Evolutionary conservation across 129 eudicot species (phyloP), one percentile per base, ranked within the genome.

Genomic region (Oenanthe sinensis): DNA sequence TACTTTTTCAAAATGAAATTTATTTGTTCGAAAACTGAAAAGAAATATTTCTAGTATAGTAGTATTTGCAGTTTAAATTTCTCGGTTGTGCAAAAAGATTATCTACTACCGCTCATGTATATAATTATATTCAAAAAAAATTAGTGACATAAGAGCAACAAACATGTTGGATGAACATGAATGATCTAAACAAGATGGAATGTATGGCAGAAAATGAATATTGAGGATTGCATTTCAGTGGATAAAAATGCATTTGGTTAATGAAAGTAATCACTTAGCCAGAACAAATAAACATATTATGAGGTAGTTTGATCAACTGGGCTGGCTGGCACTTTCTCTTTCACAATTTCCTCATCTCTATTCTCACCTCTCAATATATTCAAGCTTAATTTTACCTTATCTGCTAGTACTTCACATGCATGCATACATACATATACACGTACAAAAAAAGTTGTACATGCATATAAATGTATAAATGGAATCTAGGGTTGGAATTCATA

Each of bases 191-290:
- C 36, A 33, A 33, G 36, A 33, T 33, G 1, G 36, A 33, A 78
- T 84, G 85, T 82, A 88, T 90, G 93, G 93, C 81, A 81, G 81
- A 79, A 74, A 83, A 73, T 81, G 89, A 80, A 79, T 28, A 71
- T 47, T 26, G 76, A 78, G 24, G 93, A 93, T 93, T 83, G 91
- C 85, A 80, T 81, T 87, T 90, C 81, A 87, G 71, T 92, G 97
- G 97, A 87, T 79, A 81, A 85, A 78, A 92, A 62, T 86, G 82
- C 78, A 52, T 48, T 44, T 46, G 68, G 26, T 33, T 65, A 74
- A 17, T 74, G 3, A 63, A 33, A 33, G 36, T 33, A 33, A 33
- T 33, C 36, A 33, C 76, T 8, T 13, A 44, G 22, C 33, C 28
- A 47, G 55, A 70, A 33, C 36, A 33, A 30, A 77, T 22, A 71